These are phyloP conservation scores for Cinchona pubescens DNA, from an alignment of 257 asterid genomes.

Conservation along the genomic window DNA sequence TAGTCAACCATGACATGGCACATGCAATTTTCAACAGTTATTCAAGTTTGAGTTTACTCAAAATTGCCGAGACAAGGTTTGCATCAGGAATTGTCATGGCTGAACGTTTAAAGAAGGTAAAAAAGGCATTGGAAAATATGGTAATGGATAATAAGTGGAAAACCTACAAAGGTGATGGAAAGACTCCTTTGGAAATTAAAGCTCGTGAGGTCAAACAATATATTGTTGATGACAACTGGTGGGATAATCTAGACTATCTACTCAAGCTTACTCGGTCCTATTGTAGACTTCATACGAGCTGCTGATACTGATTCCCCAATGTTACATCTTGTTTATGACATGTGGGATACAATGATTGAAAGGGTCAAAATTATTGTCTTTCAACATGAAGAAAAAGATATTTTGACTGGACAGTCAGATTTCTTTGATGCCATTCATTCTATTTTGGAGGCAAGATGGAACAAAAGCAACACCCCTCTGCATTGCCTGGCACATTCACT, in stretches of 20 bases:
- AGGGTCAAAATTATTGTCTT: not conserved
- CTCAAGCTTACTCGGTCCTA: too few relatives aligned
- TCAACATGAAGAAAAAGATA: not conserved
- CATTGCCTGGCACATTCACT: slow-evolving; percentile 11
- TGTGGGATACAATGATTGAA: too few relatives aligned
- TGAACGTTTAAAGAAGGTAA: not conserved
- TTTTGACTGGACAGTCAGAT: not conserved
- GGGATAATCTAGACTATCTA: not conserved
- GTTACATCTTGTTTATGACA: too few relatives aligned
- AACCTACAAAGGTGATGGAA: not conserved
- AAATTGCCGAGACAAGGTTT: too few relatives aligned
- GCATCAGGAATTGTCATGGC: not conserved
- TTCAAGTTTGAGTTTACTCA: too few relatives aligned
- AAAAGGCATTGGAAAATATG: not conserved
- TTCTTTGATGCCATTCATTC: not conserved
- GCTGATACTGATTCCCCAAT: too few relatives aligned
- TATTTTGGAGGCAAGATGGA: not conserved
- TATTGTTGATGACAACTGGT: too few relatives aligned
- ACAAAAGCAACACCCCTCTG: not conserved
- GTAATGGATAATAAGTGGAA: not conserved
- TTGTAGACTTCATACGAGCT: too few relatives aligned
- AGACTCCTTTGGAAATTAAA: not conserved
- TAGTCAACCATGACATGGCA: too few relatives aligned
- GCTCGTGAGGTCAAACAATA: not conserved
- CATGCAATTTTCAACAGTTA: too few relatives aligned